Evolutionary conservation across 2,329 filamentous ascomycete genomes (phyloP).

Genomic region (Ceratocystis variospora): DNA sequence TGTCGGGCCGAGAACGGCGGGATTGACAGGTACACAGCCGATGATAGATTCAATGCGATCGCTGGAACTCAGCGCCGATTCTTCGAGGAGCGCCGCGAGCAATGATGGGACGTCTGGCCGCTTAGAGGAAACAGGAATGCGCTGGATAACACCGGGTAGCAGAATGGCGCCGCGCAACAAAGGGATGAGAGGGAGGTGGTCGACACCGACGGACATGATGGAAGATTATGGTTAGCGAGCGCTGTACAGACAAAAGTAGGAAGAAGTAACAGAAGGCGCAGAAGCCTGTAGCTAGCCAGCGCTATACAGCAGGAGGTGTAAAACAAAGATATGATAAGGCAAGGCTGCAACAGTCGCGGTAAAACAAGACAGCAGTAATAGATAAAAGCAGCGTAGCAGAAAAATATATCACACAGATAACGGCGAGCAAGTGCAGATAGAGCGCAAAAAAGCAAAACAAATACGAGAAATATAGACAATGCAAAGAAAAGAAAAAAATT

Average conservation of each 20-base stretch:
- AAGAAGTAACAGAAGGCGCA: neutral
- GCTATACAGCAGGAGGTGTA: too few relatives aligned
- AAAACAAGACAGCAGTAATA: neutral
- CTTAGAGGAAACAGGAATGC: conserved; percentile 64
- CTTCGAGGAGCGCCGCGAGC: conserved; percentile 71
- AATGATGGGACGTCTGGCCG: conserved; percentile 81
- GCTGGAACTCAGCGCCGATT: conserved; percentile 52
- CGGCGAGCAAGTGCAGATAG: neutral
- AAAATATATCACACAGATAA: neutral
- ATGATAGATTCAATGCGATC: conserved; percentile 56
- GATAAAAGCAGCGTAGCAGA: neutral
- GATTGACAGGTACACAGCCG: conserved; percentile 74
- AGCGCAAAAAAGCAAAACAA: neutral
- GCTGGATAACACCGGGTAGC: conserved; percentile 70
- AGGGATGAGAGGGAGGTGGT: conserved; percentile 59
- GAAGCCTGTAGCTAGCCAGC: neutral
- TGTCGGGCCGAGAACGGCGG: conserved; percentile 50
- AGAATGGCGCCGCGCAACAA: conserved; percentile 69
- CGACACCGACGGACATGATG: conserved; percentile 14
- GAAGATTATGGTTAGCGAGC: conserved; percentile 17
- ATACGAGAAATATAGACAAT: too few relatives aligned
- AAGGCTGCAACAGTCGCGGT: neutral
- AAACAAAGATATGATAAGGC: neutral
- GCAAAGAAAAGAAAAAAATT: too few relatives aligned
- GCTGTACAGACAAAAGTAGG: conserved; percentile 22